Evolutionary conservation across 257 asterid genomes (phyloP).

Genomic region (Agastache rugosa): DNA sequence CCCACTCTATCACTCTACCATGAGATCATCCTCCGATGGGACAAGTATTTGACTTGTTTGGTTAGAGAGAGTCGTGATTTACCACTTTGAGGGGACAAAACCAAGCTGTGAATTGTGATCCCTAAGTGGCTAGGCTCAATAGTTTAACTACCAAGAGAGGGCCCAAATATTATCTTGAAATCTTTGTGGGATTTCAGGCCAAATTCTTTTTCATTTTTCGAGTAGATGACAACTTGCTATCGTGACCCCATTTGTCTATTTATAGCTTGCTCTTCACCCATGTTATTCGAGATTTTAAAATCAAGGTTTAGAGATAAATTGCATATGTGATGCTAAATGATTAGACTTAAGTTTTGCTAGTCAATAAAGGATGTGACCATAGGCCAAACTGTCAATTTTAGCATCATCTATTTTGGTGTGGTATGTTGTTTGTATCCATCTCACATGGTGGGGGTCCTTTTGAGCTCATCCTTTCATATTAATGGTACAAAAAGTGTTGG

Average conservation of each 20-base stretch:
- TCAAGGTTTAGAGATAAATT: slow-evolving; percentile 21
- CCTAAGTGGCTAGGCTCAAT: slow-evolving; percentile 21
- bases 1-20: too few species aligned
- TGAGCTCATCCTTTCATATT: slow-evolving; percentile 36
- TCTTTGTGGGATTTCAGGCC: slow-evolving; percentile 34
- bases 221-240: slow-evolving; percentile 26
- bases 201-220: slow-evolving; percentile 21
- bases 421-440: slow-evolving; percentile 39
- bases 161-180: slow-evolving; percentile 35
- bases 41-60: slow-evolving; percentile 1
- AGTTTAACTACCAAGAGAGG: slow-evolving; percentile 19
- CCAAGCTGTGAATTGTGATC: slow-evolving; percentile 6
- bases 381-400: slow-evolving; percentile 41
- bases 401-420: slow-evolving; percentile 43
- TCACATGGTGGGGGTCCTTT: slow-evolving; percentile 52
- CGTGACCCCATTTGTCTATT: slow-evolving; percentile 30
- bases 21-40: too few species aligned
- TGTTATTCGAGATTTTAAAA: slow-evolving; percentile 30
- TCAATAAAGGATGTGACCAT: slow-evolving; percentile 29
- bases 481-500: slow-evolving; percentile 25
- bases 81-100: slow-evolving; percentile 35
- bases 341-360: slow-evolving; percentile 36
- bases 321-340: slow-evolving; percentile 37
- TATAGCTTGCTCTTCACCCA: not conserved
- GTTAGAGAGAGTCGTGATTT: slow-evolving; percentile 21